Evolutionary conservation across 2,329 filamentous ascomycete species (phyloP), one percentile per base, ranked within the genome.

Genomic region (Hysterium pulicare): DNA sequence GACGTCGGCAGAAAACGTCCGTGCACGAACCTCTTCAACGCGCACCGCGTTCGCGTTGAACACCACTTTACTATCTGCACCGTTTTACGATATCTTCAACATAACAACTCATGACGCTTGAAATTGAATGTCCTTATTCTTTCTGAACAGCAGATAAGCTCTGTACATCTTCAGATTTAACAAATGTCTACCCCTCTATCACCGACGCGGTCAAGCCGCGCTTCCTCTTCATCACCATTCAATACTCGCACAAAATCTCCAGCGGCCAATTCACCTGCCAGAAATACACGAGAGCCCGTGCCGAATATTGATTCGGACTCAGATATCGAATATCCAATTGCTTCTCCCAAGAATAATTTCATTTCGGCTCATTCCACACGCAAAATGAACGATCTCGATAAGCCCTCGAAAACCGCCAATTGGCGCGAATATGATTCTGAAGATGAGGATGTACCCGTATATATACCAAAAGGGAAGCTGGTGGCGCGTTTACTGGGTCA

Each of bases 401-500:
- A 10, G 19, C 17, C 10, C 9, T 7, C 20, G 13, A 21, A 13
- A 16, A 31, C 30, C 17, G 21, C 11, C 17, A 15, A 6, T 22
- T 64, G 68, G 38, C 74, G 77, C 47, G 61, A 64, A 35, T 53
- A 61, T 13, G 65, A 66, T 23, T 64, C 66, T 16, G 66, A 68
- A 2, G 54, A 57, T 5, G 61, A 66, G 35, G 50, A 45, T 22
- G 51, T 52, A 24, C 46, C 47, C 9, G 44, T 50, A 2, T 70
- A 72, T 33, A 51, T 44, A 38, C 84, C 84, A 1, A 75, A 77
- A 41, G 83, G 84, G 19, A 77, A 78, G 40, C 71, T 87, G 51
- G 83, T 83, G 10, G 75, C 83, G 13, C 74, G 80, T 39, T 81
- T 89, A 19, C 42, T 50, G 10, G 40, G 33, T 2, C 36, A 46